These are phyloP conservation scores for Scopulariopsis brevicaulis DNA, from an alignment of 2,329 filamentous ascomycete species.

Conservation along the genomic window DNA sequence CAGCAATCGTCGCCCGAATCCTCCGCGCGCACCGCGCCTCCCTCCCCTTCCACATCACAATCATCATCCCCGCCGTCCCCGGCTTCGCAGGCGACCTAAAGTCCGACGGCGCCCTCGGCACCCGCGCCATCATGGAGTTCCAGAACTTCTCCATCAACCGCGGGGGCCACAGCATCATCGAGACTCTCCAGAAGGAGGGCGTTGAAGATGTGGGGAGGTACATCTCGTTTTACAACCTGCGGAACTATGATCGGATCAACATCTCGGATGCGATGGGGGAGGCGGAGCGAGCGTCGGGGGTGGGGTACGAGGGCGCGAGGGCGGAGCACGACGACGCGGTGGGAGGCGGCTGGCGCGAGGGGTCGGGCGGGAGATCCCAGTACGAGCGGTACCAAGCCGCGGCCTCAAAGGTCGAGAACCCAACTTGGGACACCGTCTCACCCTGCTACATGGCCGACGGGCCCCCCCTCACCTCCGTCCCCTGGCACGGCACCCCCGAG, in stretches of 20 bases:
- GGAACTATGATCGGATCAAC: slow-evolving; percentile 79
- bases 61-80: slow-evolving; percentile 70
- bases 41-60: slow-evolving; percentile 62
- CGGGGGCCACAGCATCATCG: slow-evolving; percentile 67
- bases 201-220: slow-evolving; percentile 58
- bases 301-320: slow-evolving; percentile 56
- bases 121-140: slow-evolving; percentile 79
- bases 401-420: slow-evolving; percentile 40
- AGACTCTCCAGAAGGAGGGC: slow-evolving; percentile 56
- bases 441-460: slow-evolving; percentile 77
- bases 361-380: slow-evolving; percentile 23
- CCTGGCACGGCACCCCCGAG: slow-evolving; percentile 43
- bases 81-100: slow-evolving; percentile 75
- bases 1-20: slow-evolving; percentile 68
- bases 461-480: slow-evolving; percentile 49
- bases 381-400: slow-evolving; percentile 66
- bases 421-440: slow-evolving; percentile 64
- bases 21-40: slow-evolving; percentile 54
- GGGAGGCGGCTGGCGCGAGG: slow-evolving; percentile 27
- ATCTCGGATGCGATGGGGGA: slow-evolving; percentile 47
- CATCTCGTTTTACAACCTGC: slow-evolving; percentile 75
- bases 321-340: slow-evolving; percentile 50
- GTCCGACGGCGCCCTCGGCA: slow-evolving; percentile 60
- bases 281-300: slow-evolving; percentile 51
- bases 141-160: slow-evolving; percentile 73